These are phyloP conservation scores for Pleomassaria siparia DNA, from an alignment of 2,329 filamentous ascomycete species.

Conservation along the genomic window DNA sequence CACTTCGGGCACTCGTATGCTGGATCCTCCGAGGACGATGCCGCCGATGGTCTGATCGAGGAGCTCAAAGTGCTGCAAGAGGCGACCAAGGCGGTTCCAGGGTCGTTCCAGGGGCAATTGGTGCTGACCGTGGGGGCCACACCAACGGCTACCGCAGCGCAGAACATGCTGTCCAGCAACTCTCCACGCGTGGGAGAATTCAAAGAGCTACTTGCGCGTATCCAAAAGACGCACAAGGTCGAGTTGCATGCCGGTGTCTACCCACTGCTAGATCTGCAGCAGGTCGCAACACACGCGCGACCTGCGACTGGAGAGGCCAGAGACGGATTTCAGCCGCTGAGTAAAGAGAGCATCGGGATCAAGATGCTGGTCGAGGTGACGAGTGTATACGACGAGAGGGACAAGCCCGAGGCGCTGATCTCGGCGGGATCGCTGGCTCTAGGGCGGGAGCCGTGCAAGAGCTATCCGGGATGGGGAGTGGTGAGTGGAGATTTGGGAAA, in stretches of 20 bases:
- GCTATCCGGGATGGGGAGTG: slow-evolving; percentile 72
- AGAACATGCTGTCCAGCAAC: slow-evolving; percentile 55
- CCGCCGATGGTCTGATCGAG: slow-evolving; percentile 59
- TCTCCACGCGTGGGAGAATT: slow-evolving; percentile 46
- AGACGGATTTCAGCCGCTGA: slow-evolving; percentile 41
- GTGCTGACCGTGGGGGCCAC: slow-evolving; percentile 75
- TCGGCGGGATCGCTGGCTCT: slow-evolving; percentile 70
- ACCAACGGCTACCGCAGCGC: slow-evolving; percentile 68
- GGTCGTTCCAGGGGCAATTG: slow-evolving; percentile 35
- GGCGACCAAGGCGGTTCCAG: slow-evolving; percentile 48
- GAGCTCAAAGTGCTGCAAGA: slow-evolving; percentile 60
- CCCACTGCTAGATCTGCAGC: slow-evolving; percentile 74
- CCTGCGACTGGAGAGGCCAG: slow-evolving; percentile 31
- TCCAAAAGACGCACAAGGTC: slow-evolving; percentile 45
- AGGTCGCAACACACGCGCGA: slow-evolving; percentile 70
- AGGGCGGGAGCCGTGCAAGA: slow-evolving; percentile 71
- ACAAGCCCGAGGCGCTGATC: slow-evolving; percentile 64
- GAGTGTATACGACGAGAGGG: slow-evolving; percentile 59
- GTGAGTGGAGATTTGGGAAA: slow-evolving; percentile 59
- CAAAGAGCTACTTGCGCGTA: slow-evolving; percentile 42
- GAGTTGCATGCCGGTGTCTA: slow-evolving; percentile 80
- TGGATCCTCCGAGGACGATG: slow-evolving; percentile 56
- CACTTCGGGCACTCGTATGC: slow-evolving; percentile 74
- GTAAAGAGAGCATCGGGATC: slow-evolving; percentile 62
- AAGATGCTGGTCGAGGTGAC: slow-evolving; percentile 72